These are phyloP conservation scores for Amaranthus palmeri DNA, from an alignment of 148 eudicot species.

Conservation along the genomic window DNA sequence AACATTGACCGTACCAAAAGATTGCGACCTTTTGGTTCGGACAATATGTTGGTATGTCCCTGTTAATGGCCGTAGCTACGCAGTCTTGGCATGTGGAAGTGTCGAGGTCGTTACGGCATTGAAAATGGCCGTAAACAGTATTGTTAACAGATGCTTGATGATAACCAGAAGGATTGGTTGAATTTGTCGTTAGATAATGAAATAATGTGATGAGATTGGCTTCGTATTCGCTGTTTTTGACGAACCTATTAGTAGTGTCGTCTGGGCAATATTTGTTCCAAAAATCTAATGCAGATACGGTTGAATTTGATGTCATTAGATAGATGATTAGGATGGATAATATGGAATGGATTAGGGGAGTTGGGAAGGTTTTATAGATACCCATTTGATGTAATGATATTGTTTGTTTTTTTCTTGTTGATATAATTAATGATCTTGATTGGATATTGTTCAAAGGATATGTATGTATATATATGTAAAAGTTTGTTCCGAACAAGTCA, in stretches of 20 bases:
- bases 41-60: conserved; percentile 13
- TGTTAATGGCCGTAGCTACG: conserved; percentile 14
- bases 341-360: too few relatives aligned
- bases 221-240: conserved; percentile 25
- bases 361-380: too few relatives aligned
- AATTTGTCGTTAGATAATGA: conserved; percentile 30
- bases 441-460: too few relatives aligned
- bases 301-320: too few relatives aligned
- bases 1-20: conserved; percentile 26
- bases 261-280: background rate
- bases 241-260: conserved; percentile 24
- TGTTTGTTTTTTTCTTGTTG: too few relatives aligned
- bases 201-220: conserved; percentile 36
- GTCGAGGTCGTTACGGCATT: conserved; percentile 24
- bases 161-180: conserved; percentile 8
- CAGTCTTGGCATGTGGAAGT: conserved; percentile 17
- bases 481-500: too few relatives aligned
- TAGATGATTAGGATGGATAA: too few relatives aligned
- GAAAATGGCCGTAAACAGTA: conserved; percentile 21
- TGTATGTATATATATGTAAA: too few relatives aligned
- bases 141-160: background rate
- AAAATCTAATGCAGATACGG: too few relatives aligned
- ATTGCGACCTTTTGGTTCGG: conserved; percentile 30
- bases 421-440: too few relatives aligned
- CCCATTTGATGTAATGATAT: too few relatives aligned